phyloP scores from a whole-genome alignment of 495 filamentous ascomycete species.

The Emericellopsis terricola region DNA sequence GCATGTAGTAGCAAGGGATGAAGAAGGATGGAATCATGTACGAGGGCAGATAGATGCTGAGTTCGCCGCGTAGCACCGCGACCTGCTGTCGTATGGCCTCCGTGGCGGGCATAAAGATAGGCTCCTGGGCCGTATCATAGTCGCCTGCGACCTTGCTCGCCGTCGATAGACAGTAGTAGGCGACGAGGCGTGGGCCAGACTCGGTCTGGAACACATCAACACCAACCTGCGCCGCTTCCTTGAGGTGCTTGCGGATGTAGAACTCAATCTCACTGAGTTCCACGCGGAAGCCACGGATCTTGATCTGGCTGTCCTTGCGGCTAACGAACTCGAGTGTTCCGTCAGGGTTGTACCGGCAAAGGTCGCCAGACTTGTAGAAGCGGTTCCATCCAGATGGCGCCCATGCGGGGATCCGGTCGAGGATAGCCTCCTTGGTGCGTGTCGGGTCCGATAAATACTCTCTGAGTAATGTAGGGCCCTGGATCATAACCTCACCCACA shows the following conservation, averaged over 20 bases:
- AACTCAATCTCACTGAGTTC: neutral
- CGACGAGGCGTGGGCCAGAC: slow-evolving; percentile 16
- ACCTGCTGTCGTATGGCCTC: too few species aligned
- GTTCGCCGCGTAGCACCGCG: too few species aligned
- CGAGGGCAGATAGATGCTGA: too few species aligned
- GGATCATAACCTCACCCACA: slow-evolving; percentile 28
- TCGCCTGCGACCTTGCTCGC: too few species aligned
- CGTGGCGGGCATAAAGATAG: too few species aligned
- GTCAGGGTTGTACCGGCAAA: slow-evolving; percentile 12
- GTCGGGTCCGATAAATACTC: slow-evolving; percentile 1
- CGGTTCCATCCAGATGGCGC: too few species aligned
- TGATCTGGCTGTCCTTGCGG: neutral
- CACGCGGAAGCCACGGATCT: neutral
- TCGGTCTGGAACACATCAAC: slow-evolving; percentile 7
- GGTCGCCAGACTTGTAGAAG: neutral
- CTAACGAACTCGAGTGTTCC: slow-evolving; percentile 1
- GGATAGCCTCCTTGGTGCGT: neutral
- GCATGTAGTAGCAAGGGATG: too few species aligned
- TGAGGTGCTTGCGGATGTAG: too few species aligned
- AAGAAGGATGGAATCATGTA: too few species aligned
- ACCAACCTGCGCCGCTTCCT: too few species aligned
- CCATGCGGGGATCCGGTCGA: neutral
- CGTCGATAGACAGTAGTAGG: slow-evolving; percentile 11
- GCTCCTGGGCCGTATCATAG: too few species aligned
- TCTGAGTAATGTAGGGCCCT: slow-evolving; percentile 22